Conservation (phyloP, 75 land plant species). For the Pinus taeda region DNA sequence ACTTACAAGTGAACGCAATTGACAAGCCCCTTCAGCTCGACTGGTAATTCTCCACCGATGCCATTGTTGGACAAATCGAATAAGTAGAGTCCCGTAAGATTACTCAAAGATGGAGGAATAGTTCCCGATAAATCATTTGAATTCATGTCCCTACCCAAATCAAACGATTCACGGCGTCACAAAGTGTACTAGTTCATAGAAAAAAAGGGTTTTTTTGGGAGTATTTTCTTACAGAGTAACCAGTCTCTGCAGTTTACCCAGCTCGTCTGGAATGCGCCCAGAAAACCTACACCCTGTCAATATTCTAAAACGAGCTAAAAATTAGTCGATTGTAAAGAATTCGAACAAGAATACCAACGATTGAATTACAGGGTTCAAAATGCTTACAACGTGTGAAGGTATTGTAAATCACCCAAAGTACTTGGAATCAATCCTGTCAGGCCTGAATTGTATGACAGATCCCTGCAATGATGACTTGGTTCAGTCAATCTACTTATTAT, state of each 20-base stretch:
- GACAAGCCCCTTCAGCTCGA: conserved; percentile 21
- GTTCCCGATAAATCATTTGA: conserved; percentile 59
- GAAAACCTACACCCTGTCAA: conserved; percentile 48
- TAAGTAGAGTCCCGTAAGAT: conserved; percentile 56
- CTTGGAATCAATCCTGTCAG: conserved; percentile 48
- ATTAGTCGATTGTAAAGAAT: no score
- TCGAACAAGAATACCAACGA: not conserved
- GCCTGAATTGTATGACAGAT: conserved; percentile 45
- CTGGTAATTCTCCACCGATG: conserved; percentile 53
- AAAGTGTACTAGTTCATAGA: not conserved
- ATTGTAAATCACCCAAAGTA: conserved; percentile 25
- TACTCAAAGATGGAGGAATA: conserved; percentile 62
- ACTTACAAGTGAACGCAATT: conserved; percentile 6
- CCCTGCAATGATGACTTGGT: conserved; percentile 21
- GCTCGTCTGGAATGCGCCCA: conserved; percentile 45
- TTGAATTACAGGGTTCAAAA: not conserved
- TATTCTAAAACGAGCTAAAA: conserved; percentile 24
- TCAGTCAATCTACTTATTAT: not conserved
- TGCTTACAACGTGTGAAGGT: conserved; percentile 45
- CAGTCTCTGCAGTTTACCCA: conserved; percentile 41
- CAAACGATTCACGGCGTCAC: not conserved
- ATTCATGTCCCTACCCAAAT: conserved; percentile 50
- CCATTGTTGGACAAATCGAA: conserved; percentile 59
- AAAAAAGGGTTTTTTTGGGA: not conserved
- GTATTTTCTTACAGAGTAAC: conserved; percentile 49